Conservation (phyloP, 805 yeast genomes). For the Candida rishiriensis region DNA sequence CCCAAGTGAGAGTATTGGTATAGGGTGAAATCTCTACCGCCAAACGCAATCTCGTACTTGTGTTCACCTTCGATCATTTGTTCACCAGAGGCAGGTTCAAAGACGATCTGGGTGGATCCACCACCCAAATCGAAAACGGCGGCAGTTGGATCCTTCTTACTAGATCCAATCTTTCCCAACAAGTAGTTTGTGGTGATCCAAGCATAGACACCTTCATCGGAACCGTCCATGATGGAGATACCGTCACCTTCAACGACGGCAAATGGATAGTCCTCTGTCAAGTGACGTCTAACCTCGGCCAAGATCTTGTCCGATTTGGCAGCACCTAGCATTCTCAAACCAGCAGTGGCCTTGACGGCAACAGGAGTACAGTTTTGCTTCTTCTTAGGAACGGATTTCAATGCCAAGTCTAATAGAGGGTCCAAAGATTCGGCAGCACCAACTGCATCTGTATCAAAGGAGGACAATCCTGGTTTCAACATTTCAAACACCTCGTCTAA, state of each 20-base stretch:
- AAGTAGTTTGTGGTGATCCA: slow-evolving; percentile 97
- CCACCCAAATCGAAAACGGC: slow-evolving; percentile 98
- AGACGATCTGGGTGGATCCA: slow-evolving; percentile 97
- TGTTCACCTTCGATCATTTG: slow-evolving; percentile 78
- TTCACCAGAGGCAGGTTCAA: slow-evolving; percentile 75
- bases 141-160: slow-evolving; percentile 76
- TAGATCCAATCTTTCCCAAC: slow-evolving; percentile 87
- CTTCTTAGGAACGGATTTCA: slow-evolving; percentile 69
- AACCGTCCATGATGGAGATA: slow-evolving; percentile 90
- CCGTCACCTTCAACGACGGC: slow-evolving; percentile 87
- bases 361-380: slow-evolving; percentile 82
- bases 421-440: slow-evolving; percentile 93
- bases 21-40: slow-evolving; percentile 70
- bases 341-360: slow-evolving; percentile 98
- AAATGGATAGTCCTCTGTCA: slow-evolving; percentile 83
- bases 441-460: slow-evolving; percentile 69
- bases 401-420: slow-evolving; percentile 70
- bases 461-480: slow-evolving; percentile 89
- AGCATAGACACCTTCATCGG: slow-evolving; percentile 96
- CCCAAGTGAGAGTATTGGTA: slow-evolving; percentile 96
- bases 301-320: slow-evolving; percentile 69
- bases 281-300: slow-evolving; percentile 67
- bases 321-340: slow-evolving; percentile 80
- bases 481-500: slow-evolving; percentile 77
- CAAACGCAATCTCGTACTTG: slow-evolving; percentile 74